Evolutionary conservation across 2,329 filamentous ascomycete genomes (phyloP), one percentile per base, ranked within the genome.

Genomic region (Aspergillus aculeatinus): DNA sequence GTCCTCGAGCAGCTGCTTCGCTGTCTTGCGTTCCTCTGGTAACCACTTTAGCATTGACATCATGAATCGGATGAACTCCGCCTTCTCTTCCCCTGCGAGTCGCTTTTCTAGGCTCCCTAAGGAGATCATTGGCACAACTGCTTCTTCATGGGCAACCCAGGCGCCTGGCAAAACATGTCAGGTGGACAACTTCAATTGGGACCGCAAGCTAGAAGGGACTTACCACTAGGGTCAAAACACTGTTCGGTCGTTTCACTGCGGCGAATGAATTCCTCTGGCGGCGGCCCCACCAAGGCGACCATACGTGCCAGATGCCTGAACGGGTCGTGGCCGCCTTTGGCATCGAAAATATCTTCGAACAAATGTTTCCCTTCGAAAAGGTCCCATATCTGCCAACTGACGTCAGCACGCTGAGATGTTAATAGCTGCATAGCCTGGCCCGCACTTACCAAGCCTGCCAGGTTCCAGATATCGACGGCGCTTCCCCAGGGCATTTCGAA

Each of bases 381-480:
- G 60, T 82, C 77, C 81, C 80, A 83, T 6, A 80, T 73, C 80
- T 81, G 49, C 31, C 51, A 12, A 29, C 27, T 29, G 27, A 29
- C 21, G 60, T 61, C 10, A 61, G 64, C 56, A 60, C 27, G 27
- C 7, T 29, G 27, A 29, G 27, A 29, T 3, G 56, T 51, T 52
- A 33, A 56, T 55, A n/a, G 58, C 23, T 49, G 49, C 49, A 60
- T 19, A 55, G 39, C 21, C 31, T 11, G 33, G 2, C 23, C 57
- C 63, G 27, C 7, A 29, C 27, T 85, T 51, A 81, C 80, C 77
- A 83, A 75, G 55, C 75, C 75, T 0, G 77, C 81, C 2, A 76
- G 68, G 52, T 80, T 82, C 81, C 81, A 84, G 51, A 84, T 80
- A 68, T 84, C 81, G 29, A 82, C 68, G 25, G 73, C 61, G 55